Evolutionary conservation across 169 alveolate genomes (phyloP).

Genomic region (Plasmodium coatneyi): DNA sequence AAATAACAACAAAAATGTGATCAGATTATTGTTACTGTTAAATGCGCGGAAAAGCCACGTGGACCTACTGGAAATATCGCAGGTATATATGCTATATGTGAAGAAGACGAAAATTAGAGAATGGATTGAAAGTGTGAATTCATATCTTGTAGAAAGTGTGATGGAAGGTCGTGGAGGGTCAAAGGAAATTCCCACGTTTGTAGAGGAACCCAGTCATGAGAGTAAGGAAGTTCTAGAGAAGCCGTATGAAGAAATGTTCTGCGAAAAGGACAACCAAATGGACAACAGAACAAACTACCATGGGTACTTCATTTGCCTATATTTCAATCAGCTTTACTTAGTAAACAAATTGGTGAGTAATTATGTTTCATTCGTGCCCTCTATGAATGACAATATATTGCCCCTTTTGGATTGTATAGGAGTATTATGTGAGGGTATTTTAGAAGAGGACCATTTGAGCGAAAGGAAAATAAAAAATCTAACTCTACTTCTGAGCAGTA

Average conservation of each 20-base stretch:
- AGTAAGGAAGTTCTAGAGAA: not conserved
- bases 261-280: not conserved
- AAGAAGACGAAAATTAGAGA: constrained; percentile 41
- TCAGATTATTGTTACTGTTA: constrained; percentile 3
- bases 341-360: constrained; percentile 40
- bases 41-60: not conserved
- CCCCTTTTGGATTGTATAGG: constrained; percentile 40
- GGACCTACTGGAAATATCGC: constrained; percentile 1
- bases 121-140: constrained; percentile 14
- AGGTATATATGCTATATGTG: constrained; percentile 17
- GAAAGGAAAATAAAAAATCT: constrained; percentile 26
- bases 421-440: constrained; percentile 43
- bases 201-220: not conserved
- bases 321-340: constrained; percentile 28
- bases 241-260: not conserved
- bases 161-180: not conserved
- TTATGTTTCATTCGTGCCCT: constrained; percentile 14
- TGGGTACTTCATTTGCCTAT: constrained; percentile 48
- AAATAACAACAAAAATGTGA: constrained; percentile 17
- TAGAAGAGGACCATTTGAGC: constrained; percentile 10
- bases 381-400: not conserved
- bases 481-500: not conserved
- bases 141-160: not conserved
- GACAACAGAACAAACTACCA: not conserved
- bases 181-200: not conserved